Conservation (phyloP, 1,284 basidiomycete species). For the Malassezia dermatis region DNA sequence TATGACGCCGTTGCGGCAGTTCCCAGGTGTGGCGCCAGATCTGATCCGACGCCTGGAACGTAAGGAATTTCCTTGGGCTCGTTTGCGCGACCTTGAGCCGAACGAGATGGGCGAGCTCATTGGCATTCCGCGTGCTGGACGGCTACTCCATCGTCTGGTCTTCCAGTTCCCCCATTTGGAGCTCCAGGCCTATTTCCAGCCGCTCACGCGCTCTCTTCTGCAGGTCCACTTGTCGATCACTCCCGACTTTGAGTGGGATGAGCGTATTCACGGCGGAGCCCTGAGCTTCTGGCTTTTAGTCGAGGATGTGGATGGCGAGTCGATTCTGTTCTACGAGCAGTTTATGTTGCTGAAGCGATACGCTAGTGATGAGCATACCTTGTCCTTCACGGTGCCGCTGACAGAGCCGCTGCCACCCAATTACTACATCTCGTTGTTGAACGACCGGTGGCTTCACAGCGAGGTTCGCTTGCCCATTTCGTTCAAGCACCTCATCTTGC, state of each 20-base stretch:
- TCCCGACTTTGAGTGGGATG: constrained; percentile 95
- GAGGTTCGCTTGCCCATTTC: constrained; percentile 90
- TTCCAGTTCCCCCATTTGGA: constrained; percentile 93
- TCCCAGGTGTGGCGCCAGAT: constrained; percentile 74
- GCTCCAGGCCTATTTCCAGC: constrained; percentile 52
- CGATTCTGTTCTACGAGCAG: constrained; percentile 83
- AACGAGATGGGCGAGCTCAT: constrained; percentile 68
- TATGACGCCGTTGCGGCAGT: constrained; percentile 93
- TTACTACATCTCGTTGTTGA: constrained; percentile 89
- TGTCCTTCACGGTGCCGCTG: constrained; percentile 89
- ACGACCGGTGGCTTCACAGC: constrained; percentile 89
- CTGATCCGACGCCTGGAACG: constrained; percentile 86
- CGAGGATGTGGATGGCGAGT: constrained; percentile 93
- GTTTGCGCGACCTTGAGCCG: constrained; percentile 42
- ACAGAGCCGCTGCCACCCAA: constrained; percentile 94
- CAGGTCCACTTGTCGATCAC: constrained; percentile 55
- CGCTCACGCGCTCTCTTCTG: constrained; percentile 40
- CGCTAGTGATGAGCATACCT: constrained; percentile 74
- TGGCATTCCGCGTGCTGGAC: constrained; percentile 74
- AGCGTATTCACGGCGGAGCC: constrained; percentile 75
- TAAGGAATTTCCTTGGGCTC: constrained; percentile 62
- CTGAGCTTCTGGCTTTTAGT: constrained; percentile 83
- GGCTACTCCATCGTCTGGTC: constrained; percentile 83
- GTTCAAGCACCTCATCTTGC: constrained; percentile 94
- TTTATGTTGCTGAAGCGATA: constrained; percentile 86